phyloP scores from a whole-genome alignment of 495 filamentous ascomycete genomes.

The Daldinia caldariorum region DNA sequence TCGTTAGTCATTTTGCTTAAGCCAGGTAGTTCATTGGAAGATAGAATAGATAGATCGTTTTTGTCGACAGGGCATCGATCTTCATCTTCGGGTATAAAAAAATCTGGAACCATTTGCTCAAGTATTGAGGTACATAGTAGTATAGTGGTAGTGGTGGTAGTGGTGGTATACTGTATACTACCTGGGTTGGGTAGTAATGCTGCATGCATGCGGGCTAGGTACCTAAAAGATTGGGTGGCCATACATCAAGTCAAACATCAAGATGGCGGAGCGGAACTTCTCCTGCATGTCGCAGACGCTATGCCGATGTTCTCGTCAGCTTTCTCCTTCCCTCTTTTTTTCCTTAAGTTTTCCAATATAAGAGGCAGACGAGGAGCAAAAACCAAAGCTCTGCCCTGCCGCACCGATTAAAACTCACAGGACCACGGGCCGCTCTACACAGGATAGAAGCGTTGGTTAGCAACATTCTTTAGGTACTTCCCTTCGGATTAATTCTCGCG shows the following conservation, averaged over 20 bases:
- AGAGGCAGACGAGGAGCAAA: not conserved
- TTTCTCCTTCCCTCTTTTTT: not conserved
- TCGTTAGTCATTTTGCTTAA: not conserved
- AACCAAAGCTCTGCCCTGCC: not conserved
- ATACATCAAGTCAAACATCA: slow-evolving; percentile 83
- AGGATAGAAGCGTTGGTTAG: slow-evolving; percentile 26
- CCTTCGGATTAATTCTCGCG: not conserved
- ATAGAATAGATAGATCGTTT: not conserved
- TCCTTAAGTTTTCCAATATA: not conserved
- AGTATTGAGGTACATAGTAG: not conserved
- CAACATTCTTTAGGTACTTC: not conserved
- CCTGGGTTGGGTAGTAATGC: not conserved
- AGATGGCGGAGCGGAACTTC: slow-evolving; percentile 83
- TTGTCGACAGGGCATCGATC: not conserved
- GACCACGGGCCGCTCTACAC: slow-evolving; percentile 70
- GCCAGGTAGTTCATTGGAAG: not conserved
- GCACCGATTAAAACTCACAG: slow-evolving; percentile 62
- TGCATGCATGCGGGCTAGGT: not conserved
- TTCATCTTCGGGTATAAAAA: not conserved
- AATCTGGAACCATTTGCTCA: not conserved
- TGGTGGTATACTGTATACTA: too few species aligned
- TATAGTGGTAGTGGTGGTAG: too few species aligned
- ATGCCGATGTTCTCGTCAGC: slow-evolving; percentile 1
- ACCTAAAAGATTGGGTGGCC: not conserved
- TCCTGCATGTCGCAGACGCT: slow-evolving; percentile 98